Conservation (phyloP, 495 filamentous ascomycete species). For the Friedmanniomyces simplex region DNA sequence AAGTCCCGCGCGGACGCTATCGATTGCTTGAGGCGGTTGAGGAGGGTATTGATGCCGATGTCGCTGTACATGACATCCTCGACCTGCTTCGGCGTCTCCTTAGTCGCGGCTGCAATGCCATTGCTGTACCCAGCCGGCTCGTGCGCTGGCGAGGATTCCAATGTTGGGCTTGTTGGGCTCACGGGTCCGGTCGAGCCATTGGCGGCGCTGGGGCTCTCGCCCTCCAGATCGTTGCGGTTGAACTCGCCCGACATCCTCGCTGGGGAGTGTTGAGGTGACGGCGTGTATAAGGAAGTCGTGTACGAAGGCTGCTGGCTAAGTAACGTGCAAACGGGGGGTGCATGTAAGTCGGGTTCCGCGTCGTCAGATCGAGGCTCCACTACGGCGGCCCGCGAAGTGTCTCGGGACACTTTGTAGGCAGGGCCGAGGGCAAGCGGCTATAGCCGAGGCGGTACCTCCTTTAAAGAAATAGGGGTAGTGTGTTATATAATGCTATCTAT, state of each 20-base stretch:
- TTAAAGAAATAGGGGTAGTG: too few species aligned
- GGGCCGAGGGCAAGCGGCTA: too few species aligned
- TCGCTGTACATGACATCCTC: constrained; percentile 61
- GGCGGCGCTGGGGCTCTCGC: background rate
- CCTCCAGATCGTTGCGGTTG: constrained; percentile 1
- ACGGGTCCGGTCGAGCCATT: constrained; percentile 1
- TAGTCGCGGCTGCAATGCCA: background rate
- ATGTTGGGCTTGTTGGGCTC: background rate
- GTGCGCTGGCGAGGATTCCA: background rate
- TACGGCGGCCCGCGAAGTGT: too few species aligned
- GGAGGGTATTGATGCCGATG: constrained; percentile 74
- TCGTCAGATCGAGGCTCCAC: too few species aligned
- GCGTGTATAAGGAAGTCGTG: too few species aligned
- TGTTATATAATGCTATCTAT: too few species aligned
- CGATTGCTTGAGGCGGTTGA: constrained; percentile 91
- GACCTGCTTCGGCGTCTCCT: constrained; percentile 28
- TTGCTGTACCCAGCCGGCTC: background rate
- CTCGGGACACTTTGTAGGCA: too few species aligned
- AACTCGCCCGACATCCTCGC: background rate
- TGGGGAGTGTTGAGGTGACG: too few species aligned
- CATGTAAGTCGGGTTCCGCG: too few species aligned
- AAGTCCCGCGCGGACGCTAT: constrained; percentile 90
- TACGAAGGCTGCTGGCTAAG: too few species aligned
- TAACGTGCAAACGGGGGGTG: too few species aligned
- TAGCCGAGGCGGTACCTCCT: too few species aligned